Percentiles rank a stretch among this genome's conserved stretches.
These are phyloP conservation scores for Golubevia sp. DNA, from an alignment of 1,284 basidiomycete species.

Conservation along the genomic window DNA sequence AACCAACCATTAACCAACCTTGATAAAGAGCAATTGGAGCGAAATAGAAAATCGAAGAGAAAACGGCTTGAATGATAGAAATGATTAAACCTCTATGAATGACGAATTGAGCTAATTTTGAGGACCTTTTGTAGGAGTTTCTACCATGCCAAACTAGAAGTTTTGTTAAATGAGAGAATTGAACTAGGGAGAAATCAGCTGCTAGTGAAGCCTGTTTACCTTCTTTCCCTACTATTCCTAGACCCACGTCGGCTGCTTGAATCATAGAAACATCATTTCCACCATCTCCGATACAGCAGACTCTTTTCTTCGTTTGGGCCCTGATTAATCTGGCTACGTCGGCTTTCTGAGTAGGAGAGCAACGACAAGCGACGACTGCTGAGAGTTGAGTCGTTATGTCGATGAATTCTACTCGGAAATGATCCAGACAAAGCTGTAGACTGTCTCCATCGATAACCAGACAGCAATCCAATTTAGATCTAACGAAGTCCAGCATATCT, in stretches of 20 bases:
- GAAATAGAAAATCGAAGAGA: constrained; percentile 97
- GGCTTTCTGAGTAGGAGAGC: constrained; percentile 98
- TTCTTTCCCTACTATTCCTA: constrained; percentile 98
- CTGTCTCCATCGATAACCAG: constrained; percentile 99
- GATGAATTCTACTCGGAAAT: constrained; percentile 92
- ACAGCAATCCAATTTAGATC: constrained; percentile 93
- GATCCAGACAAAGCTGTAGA: constrained; percentile 84
- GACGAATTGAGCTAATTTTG: constrained; percentile 97
- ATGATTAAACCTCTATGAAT: constrained; percentile 95
- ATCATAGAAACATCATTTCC: constrained; percentile 97
- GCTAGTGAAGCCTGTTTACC: constrained; percentile 97
- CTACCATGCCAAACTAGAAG: constrained; percentile 95
- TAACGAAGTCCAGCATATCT: constrained; percentile 90
- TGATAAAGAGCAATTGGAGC: constrained; percentile 98
- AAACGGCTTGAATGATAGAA: constrained; percentile 85
- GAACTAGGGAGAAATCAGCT: constrained; percentile 95
- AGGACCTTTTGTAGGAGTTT: constrained; percentile 95
- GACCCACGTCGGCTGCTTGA: constrained; percentile 88
- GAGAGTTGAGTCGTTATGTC: constrained; percentile 93
- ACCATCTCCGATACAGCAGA: constrained; percentile 96
- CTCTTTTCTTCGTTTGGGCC: constrained; percentile 84
- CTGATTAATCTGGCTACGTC: constrained; percentile 93
- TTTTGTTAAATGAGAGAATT: constrained; percentile 93
- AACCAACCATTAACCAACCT: constrained; percentile 97
- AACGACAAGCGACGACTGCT: constrained; percentile 94